Base-by-base conservation (phyloP, 2,329 filamentous ascomycete species). In the Leptographium lundbergii region DNA sequence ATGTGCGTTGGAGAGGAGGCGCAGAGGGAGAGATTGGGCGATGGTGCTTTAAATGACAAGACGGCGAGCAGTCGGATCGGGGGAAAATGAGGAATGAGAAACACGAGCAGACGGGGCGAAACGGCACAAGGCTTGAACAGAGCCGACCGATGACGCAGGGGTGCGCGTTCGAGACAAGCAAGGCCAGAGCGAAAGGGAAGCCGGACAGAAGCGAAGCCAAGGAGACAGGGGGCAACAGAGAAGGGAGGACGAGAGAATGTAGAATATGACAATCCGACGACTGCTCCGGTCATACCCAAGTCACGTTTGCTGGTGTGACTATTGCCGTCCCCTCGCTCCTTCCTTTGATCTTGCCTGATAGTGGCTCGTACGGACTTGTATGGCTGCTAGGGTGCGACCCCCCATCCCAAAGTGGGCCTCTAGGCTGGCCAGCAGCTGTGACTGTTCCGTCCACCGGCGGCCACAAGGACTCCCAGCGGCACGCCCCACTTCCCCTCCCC, bases 251-350 rank as follows among this genome's bases (percentile, higher is more conserved):
- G 47, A 50, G 47, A 24, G 47, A 25, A 50, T 50, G 4, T 29
- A n/a, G 32, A 34, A 34, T 7, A 36, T 24, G 3, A 22, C 27
- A 36, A 22, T 24, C 51, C 29, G 27, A 54, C 25, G 14, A 39
- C 36, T 14, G 36, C 36, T 11, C 54, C 54, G 45, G 54, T 56
- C 54, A 56, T 45, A 50, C 27, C 42, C 36, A 22, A 36, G 29
- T 50, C 55, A 57, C 55, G 45, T 57, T 57, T 36, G 45, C 45
- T 57, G 55, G 55, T 57, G 55, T 57, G 55, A 57, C 50, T 34
- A 27, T 54, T 32, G 27, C 52, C 50, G 11, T 32, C 25, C 39
- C 19, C 54, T 32, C 39, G 54, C 39, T 48, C 54, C 25, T 56
- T 56, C 54, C 36, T 36, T 29, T 10, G 27, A 13, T n/a, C 29